These are phyloP conservation scores for Saccharomycopsis fodiens DNA, from an alignment of 805 yeast genomes.

Conservation along the genomic window DNA sequence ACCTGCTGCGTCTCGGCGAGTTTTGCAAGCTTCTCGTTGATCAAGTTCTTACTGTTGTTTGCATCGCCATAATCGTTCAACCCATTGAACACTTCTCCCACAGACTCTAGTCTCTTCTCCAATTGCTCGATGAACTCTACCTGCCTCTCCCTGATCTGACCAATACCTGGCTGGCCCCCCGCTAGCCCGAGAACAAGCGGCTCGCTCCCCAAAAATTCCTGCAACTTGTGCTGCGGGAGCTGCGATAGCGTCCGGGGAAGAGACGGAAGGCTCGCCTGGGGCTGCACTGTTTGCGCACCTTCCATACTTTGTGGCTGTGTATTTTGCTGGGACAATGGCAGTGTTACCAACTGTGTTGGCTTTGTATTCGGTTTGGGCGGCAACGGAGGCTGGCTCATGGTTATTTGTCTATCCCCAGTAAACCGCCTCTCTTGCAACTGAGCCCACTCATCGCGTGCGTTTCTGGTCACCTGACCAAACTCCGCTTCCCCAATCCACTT, in stretches of 20 bases:
- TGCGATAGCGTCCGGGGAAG: slow-evolving; percentile 3
- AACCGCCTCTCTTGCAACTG: no score
- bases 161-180: not conserved
- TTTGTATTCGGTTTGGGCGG: no score
- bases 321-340: no score
- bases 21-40: not conserved
- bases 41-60: not conserved
- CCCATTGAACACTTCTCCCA: slow-evolving; percentile 6
- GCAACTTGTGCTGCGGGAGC: slow-evolving; percentile 13
- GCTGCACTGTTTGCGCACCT: no score
- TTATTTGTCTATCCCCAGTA: no score
- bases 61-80: slow-evolving; percentile 4
- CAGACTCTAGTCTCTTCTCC: slow-evolving; percentile 1
- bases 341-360: no score
- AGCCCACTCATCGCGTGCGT: no score
- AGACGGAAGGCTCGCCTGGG: not conserved
- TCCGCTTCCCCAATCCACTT: no score
- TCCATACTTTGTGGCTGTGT: no score
- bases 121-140: slow-evolving; percentile 4
- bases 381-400: no score
- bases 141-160: not conserved
- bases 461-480: no score
- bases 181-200: slow-evolving; percentile 11
- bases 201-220: slow-evolving; percentile 6
- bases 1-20: slow-evolving; percentile 5